phyloP scores from a whole-genome alignment of 257 asterid species.

The Linderniella brevidens region DNA sequence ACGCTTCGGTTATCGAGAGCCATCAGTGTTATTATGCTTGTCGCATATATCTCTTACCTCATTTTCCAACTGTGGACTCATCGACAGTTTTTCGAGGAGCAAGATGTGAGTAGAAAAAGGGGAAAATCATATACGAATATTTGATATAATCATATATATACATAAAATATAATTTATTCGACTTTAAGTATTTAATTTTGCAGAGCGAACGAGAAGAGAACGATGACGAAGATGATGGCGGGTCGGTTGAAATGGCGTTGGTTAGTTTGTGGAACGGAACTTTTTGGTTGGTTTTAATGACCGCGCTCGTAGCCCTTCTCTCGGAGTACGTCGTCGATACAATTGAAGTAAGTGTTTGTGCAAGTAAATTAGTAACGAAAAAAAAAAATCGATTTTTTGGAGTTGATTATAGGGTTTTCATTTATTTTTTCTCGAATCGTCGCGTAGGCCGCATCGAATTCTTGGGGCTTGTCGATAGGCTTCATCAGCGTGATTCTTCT shows the following conservation, averaged over 20 bases:
- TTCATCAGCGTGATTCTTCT: constrained; percentile 75
- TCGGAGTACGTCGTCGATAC: constrained; percentile 80
- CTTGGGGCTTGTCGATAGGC: constrained; percentile 77
- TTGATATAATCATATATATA: not conserved
- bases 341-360: constrained; percentile 41
- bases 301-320: constrained; percentile 52
- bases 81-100: constrained; percentile 45
- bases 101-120: constrained; percentile 17
- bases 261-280: constrained; percentile 65
- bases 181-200: not conserved
- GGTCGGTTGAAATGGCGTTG: constrained; percentile 31
- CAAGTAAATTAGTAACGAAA: no score
- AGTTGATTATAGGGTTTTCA: no score
- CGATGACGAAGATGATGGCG: constrained; percentile 15
- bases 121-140: no score
- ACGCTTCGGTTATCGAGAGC: constrained; percentile 49
- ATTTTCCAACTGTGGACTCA: constrained; percentile 79
- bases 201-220: not conserved
- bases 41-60: constrained; percentile 60
- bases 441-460: constrained; percentile 47
- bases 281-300: constrained; percentile 59
- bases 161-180: not conserved
- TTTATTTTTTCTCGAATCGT: no score
- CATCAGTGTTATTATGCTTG: constrained; percentile 58
- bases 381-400: no score